Evolutionary conservation across 768 basidiomycete genomes (phyloP).

Genomic region (Boletus insuetus): DNA sequence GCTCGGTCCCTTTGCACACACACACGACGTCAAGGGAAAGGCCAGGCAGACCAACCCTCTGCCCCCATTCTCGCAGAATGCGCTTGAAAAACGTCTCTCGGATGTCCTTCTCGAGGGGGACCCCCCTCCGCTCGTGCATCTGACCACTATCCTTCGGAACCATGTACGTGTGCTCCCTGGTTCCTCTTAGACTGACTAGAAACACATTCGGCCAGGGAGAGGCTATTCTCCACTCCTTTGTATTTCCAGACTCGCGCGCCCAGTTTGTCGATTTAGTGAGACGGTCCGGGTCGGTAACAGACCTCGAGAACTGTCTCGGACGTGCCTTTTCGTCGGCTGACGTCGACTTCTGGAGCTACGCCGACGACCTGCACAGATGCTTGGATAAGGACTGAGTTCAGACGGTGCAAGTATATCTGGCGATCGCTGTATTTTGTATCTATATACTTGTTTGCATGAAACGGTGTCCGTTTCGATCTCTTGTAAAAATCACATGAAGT

Average conservation of each 20-base stretch:
- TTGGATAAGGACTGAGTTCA: not conserved
- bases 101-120: constrained; percentile 8
- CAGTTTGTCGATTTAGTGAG: constrained; percentile 57
- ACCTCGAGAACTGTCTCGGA: constrained; percentile 23
- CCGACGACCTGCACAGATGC: constrained; percentile 16
- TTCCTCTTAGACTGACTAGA: constrained; percentile 8
- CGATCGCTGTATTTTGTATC: not conserved
- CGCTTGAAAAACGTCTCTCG: constrained; percentile 9
- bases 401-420: not conserved
- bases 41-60: constrained; percentile 41
- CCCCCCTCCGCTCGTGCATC: constrained; percentile 37
- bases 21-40: constrained; percentile 33
- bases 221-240: constrained; percentile 54
- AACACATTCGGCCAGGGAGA: constrained; percentile 42
- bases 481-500: constrained; percentile 6
- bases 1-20: constrained; percentile 45
- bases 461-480: too few relatives aligned
- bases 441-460: not conserved
- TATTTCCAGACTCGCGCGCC: constrained; percentile 75
- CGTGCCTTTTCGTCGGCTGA: constrained; percentile 34
- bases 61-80: constrained; percentile 1
- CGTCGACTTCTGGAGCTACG: constrained; percentile 72
- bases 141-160: constrained; percentile 50
- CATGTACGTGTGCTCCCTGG: constrained; percentile 49
- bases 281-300: constrained; percentile 41